Percentiles rank a stretch among this genome's conserved stretches.
Conservation (phyloP, 345 rosid genomes). For the Arabis alpina region DNA sequence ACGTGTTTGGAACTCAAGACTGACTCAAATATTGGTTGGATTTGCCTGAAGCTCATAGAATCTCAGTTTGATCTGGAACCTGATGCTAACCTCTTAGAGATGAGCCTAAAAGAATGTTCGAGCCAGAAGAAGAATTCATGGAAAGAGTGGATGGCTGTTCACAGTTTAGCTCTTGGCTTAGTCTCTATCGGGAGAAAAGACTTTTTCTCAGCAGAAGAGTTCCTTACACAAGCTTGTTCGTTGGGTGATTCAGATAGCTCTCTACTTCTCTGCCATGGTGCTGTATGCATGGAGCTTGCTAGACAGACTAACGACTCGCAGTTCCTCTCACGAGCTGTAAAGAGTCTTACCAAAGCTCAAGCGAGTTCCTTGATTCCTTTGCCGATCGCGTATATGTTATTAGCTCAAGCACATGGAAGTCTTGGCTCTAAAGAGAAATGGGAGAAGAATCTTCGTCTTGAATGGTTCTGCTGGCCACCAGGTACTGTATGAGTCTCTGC, state of each 20-base stretch:
- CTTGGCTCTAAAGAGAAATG: conserved; percentile 73
- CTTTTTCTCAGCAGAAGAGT: conserved; percentile 63
- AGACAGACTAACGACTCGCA: conserved; percentile 56
- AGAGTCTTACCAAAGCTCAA: conserved; percentile 67
- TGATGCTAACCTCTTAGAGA: conserved; percentile 55
- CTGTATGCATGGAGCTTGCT: conserved; percentile 73
- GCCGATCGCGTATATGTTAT: conserved; percentile 69
- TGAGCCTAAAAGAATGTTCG: conserved; percentile 55
- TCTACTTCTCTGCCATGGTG: conserved; percentile 83
- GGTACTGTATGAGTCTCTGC: conserved; percentile 46
- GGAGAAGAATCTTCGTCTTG: conserved; percentile 76
- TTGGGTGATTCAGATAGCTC: conserved; percentile 62
- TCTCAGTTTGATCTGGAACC: conserved; percentile 55
- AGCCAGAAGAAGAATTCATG: conserved; percentile 50
- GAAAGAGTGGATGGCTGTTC: conserved; percentile 67
- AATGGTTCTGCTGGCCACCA: conserved; percentile 96
- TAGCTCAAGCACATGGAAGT: conserved; percentile 95
- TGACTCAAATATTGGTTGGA: conserved; percentile 72
- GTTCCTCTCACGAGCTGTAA: conserved; percentile 62
- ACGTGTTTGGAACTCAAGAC: conserved; percentile 84
- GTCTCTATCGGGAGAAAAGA: conserved; percentile 56
- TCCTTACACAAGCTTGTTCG: conserved; percentile 66
- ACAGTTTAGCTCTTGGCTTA: conserved; percentile 61
- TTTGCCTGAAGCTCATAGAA: conserved; percentile 75
- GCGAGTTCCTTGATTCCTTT: conserved; percentile 50